These are phyloP conservation scores for Xerocomus spinulosus DNA, from an alignment of 768 basidiomycete species.

Conservation along the genomic window DNA sequence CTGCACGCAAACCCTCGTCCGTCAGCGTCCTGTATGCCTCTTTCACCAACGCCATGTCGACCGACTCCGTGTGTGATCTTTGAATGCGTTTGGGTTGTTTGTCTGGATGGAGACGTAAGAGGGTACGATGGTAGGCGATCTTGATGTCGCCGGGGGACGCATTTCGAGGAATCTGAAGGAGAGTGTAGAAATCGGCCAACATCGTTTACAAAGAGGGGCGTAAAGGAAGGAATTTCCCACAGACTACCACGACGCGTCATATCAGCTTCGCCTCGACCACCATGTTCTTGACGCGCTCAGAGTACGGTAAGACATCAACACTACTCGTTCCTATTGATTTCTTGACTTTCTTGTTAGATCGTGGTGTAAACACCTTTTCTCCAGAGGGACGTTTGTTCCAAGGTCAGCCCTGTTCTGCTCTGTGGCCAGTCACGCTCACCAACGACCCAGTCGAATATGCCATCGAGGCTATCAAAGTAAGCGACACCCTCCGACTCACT, in stretches of 20 bases:
- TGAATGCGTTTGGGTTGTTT: constrained; percentile 32
- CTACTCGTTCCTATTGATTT: neutral
- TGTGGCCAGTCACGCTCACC: constrained; percentile 12
- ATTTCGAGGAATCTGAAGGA: constrained; percentile 50
- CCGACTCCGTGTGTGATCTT: neutral
- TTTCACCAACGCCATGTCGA: constrained; percentile 56
- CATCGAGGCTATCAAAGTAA: constrained; percentile 96
- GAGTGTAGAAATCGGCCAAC: constrained; percentile 51
- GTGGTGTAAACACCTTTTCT: constrained; percentile 98
- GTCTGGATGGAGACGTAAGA: constrained; percentile 65
- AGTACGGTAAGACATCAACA: constrained; percentile 60
- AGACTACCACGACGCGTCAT: constrained; percentile 27
- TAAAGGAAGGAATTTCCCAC: constrained; percentile 32
- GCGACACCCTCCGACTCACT: neutral
- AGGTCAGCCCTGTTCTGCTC: constrained; percentile 48
- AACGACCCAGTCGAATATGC: constrained; percentile 86
- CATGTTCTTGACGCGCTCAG: constrained; percentile 95
- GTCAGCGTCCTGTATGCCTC: constrained; percentile 65
- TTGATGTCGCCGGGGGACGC: constrained; percentile 58
- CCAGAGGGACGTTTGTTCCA: constrained; percentile 98
- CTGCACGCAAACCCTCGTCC: constrained; percentile 41
- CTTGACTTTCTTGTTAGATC: constrained; percentile 47
- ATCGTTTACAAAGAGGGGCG: no score
- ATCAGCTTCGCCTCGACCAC: constrained; percentile 12
- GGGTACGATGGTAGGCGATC: constrained; percentile 60